Conservation (phyloP, 345 rosid species). For the Dipteronia dyeriana region DNA sequence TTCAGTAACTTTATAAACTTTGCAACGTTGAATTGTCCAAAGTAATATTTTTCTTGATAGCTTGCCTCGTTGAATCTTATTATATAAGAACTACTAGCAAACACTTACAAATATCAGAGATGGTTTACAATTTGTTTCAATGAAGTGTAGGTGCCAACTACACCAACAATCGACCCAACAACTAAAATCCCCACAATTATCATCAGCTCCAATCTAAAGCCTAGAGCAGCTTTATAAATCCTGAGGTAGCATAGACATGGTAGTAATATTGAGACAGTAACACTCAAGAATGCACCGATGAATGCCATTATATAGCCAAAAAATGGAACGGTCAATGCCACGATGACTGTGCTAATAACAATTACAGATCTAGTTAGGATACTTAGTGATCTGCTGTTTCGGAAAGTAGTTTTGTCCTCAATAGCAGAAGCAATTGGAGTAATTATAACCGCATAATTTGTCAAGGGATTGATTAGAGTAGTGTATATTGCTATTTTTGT, state of each 20-base stretch:
- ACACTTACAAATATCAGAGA: slow-evolving; percentile 22
- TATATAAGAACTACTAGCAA: background rate
- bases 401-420: slow-evolving; percentile 39
- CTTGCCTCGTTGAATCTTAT: too few relatives aligned
- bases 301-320: slow-evolving; percentile 74
- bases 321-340: slow-evolving; percentile 61
- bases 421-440: slow-evolving; percentile 56
- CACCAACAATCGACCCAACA: slow-evolving; percentile 37
- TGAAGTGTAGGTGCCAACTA: slow-evolving; percentile 52
- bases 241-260: slow-evolving; percentile 69
- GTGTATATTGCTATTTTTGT: slow-evolving; percentile 58
- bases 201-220: slow-evolving; percentile 38
- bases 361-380: slow-evolving; percentile 47
- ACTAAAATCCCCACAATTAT: slow-evolving; percentile 39
- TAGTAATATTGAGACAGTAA: slow-evolving; percentile 47
- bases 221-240: slow-evolving; percentile 36
- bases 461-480: slow-evolving; percentile 58
- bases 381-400: slow-evolving; percentile 35
- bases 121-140: slow-evolving; percentile 48
- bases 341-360: slow-evolving; percentile 50
- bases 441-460: slow-evolving; percentile 56
- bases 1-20: too few relatives aligned
- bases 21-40: too few relatives aligned
- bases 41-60: too few relatives aligned
- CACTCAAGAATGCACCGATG: slow-evolving; percentile 57